These are phyloP conservation scores for Chaetothyriales sp. DNA, from an alignment of 2,329 filamentous ascomycete species.

Conservation along the genomic window DNA sequence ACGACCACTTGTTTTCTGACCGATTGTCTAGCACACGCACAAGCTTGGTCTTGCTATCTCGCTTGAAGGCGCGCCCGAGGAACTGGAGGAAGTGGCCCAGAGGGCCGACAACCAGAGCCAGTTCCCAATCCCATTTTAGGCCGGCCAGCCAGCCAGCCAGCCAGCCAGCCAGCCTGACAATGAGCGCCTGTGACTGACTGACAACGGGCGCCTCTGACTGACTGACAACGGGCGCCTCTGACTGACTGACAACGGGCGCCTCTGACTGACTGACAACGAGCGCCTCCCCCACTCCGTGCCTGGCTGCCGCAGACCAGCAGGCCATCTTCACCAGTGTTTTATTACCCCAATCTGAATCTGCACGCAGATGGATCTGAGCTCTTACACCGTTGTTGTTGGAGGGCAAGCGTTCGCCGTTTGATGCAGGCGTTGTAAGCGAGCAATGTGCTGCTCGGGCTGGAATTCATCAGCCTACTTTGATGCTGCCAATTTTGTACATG, in stretches of 20 bases:
- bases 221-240: no score
- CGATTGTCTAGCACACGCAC: slow-evolving; percentile 58
- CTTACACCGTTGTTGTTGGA: no score
- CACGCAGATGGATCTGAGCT: no score
- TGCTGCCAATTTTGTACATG: not conserved
- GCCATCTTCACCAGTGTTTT: not conserved
- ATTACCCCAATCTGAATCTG: not conserved
- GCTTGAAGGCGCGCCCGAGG: slow-evolving; percentile 71
- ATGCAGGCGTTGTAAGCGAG: not conserved
- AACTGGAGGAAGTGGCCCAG: slow-evolving; percentile 55
- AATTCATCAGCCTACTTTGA: not conserved
- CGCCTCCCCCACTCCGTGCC: not conserved
- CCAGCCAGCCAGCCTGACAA: no score
- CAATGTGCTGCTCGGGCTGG: not conserved
- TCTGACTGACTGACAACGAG: no score
- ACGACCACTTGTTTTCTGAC: not conserved
- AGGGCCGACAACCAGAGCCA: slow-evolving; percentile 23
- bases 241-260: no score
- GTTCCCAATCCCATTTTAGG: slow-evolving; percentile 35
- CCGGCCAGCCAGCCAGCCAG: not conserved
- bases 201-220: no score
- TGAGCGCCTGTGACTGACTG: no score
- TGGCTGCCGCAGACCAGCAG: not conserved
- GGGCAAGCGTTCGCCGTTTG: not conserved
- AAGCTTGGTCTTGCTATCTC: slow-evolving; percentile 92